Percentiles rank a stretch among this genome's conserved stretches.
Conservation (phyloP, 2,329 filamentous ascomycete species). For the Rutstroemia sydowiana region DNA sequence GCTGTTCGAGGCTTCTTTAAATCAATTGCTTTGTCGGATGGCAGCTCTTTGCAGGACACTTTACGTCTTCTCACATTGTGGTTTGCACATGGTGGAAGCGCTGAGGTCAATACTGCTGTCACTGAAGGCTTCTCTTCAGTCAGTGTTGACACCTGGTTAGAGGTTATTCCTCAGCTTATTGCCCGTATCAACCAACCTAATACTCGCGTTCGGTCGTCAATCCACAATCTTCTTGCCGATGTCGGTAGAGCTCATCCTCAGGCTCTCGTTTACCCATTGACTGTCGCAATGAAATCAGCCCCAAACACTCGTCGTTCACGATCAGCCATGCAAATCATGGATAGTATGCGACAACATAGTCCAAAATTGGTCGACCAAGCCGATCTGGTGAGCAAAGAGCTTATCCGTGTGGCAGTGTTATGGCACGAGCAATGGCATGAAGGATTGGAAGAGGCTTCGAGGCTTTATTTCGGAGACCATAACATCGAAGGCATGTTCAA, state of each 20-base stretch:
- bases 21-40: conserved; percentile 85
- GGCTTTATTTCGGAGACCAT: conserved; percentile 93
- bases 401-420: conserved; percentile 91
- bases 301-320: conserved; percentile 76
- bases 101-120: conserved; percentile 81
- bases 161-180: conserved; percentile 95
- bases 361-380: conserved; percentile 89
- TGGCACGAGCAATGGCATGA: conserved; percentile 99
- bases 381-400: conserved; percentile 87
- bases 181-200: conserved; percentile 97
- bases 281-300: conserved; percentile 91
- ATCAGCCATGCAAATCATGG: conserved; percentile 91
- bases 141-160: conserved; percentile 96
- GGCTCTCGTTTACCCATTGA: conserved; percentile 91
- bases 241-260: conserved; percentile 93
- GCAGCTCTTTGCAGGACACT: conserved; percentile 92
- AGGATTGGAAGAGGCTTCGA: conserved; percentile 89
- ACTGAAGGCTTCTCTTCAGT: conserved; percentile 87
- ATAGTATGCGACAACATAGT: conserved; percentile 94
- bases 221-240: conserved; percentile 86
- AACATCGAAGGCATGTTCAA: conserved; percentile 98
- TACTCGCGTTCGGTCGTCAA: conserved; percentile 75
- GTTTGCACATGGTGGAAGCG: conserved; percentile 87
- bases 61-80: conserved; percentile 86
- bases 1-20: conserved; percentile 96